Base-by-base conservation (phyloP, 2,329 filamentous ascomycete species). In the Pseudocercospora ulei region DNA sequence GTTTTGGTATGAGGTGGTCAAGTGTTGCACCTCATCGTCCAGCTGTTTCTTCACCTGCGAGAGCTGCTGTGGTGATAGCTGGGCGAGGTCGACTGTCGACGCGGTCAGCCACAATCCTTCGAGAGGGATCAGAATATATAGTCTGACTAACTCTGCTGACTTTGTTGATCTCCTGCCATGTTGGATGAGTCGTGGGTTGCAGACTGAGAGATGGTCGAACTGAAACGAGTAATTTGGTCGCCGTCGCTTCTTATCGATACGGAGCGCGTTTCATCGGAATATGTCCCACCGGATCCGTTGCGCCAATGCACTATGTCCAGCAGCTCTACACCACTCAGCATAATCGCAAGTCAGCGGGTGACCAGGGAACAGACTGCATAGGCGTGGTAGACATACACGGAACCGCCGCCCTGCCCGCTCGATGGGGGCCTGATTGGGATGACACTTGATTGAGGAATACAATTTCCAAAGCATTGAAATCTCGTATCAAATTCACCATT, bases 21-120 rank as follows among this genome's bases (percentile, higher is more conserved):
- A 76, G 67, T 96, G 88, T 61, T 94, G 85, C 50, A 98, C 80
- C 65, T 98, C 90, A 56, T 90, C 80, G 62, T 94, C 88, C 51
- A 98, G 80, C 62, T 95, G 88, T 63, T 90, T 86, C 71, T 98
- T 95, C 52, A 98, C 80, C 54, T 85, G 78, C 52, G 77, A 80
- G 51, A 98, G 81, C 65, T 95, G 88, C 51, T 84, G 82, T 16
- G 80, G 71, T 54, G 80, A 82, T 56, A 98, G 80, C 45, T 74
- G 77, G 54, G 80, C 76, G 55, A 98, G 70, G 58, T 82, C 77
- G 52, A 83, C 71, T 70, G 53, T 27, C 23, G 5, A 22, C 11
- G 23, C 5, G 6, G 43, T 52, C 33, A 50, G 48, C 18, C 8
- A 22, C n/a, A 14, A 13, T 22, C 27, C 19, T 14, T 25, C 22